These are phyloP conservation scores for Bertia moriformis DNA, from an alignment of 2,329 filamentous ascomycete species.

Conservation along the genomic window DNA sequence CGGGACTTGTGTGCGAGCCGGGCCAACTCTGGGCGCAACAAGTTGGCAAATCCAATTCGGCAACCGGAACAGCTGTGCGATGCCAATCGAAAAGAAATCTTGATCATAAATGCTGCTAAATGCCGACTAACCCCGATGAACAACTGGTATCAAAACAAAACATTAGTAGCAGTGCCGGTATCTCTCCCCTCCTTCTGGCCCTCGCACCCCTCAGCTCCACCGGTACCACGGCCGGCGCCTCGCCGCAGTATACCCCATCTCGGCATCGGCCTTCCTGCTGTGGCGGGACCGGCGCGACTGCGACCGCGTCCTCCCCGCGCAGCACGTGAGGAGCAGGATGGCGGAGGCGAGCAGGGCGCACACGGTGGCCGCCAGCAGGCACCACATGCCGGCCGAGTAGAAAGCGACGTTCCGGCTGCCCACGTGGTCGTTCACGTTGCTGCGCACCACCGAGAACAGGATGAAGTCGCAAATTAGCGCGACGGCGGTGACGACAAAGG, in stretches of 20 bases:
- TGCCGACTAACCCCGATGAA: too few species aligned
- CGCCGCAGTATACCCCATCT: slow-evolving; percentile 8
- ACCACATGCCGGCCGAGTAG: slow-evolving; percentile 43
- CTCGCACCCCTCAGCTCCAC: too few species aligned
- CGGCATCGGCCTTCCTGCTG: too few species aligned
- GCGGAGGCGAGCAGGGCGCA: slow-evolving; percentile 36
- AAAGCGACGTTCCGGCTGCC: slow-evolving; percentile 26
- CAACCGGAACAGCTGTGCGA: too few species aligned
- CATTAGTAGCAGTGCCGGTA: too few species aligned
- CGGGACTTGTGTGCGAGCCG: too few species aligned
- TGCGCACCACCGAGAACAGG: slow-evolving; percentile 34
- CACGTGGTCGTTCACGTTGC: slow-evolving; percentile 30
- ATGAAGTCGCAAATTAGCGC: slow-evolving; percentile 41
- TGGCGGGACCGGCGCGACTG: slow-evolving; percentile 19
- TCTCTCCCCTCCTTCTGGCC: too few species aligned
- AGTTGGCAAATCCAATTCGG: too few species aligned
- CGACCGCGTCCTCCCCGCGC: slow-evolving; percentile 33
- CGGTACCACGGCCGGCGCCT: background rate
- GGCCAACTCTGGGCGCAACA: too few species aligned
- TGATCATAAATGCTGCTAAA: too few species aligned
- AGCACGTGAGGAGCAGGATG: slow-evolving; percentile 48
- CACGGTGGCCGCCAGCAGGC: slow-evolving; percentile 37
- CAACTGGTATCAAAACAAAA: too few species aligned
- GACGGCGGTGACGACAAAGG: slow-evolving; percentile 31
- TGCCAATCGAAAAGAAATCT: too few species aligned